These are phyloP conservation scores for Fusarium concolor DNA, from an alignment of 2,329 filamentous ascomycete genomes.

Conservation along the genomic window DNA sequence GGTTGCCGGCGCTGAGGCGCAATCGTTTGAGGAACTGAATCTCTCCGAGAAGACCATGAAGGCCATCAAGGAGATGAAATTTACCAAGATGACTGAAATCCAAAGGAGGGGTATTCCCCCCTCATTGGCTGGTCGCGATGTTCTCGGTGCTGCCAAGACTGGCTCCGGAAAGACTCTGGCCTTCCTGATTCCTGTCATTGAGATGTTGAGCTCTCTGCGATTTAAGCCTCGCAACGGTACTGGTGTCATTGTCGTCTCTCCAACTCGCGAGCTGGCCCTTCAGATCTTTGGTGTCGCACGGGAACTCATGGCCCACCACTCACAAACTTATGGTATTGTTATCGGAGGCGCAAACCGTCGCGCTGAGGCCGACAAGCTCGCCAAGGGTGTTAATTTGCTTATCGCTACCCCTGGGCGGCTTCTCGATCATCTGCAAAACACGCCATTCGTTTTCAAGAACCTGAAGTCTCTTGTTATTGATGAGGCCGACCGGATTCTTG, in stretches of 20 bases:
- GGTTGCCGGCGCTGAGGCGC: constrained; percentile 68
- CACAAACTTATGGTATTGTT: constrained; percentile 93
- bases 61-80: constrained; percentile 91
- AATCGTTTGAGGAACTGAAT: constrained; percentile 83
- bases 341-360: constrained; percentile 93
- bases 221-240: constrained; percentile 97
- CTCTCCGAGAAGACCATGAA: constrained; percentile 90
- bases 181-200: constrained; percentile 92
- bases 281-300: constrained; percentile 96
- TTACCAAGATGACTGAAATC: constrained; percentile 95
- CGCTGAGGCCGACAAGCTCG: constrained; percentile 93
- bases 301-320: constrained; percentile 92
- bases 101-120: constrained; percentile 89
- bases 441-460: constrained; percentile 92
- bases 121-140: constrained; percentile 87
- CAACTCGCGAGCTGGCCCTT: constrained; percentile 91
- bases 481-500: constrained; percentile 94
- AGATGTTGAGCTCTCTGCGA: constrained; percentile 88
- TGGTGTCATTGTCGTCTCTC: constrained; percentile 91
- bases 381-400: constrained; percentile 92
- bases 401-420: constrained; percentile 94
- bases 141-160: constrained; percentile 95
- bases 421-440: constrained; percentile 94
- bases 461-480: constrained; percentile 93
- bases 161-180: constrained; percentile 95